Evolutionary conservation across 306 rosid species (phyloP), one percentile per base, ranked within the genome.

Genomic region (Prunus mira): DNA sequence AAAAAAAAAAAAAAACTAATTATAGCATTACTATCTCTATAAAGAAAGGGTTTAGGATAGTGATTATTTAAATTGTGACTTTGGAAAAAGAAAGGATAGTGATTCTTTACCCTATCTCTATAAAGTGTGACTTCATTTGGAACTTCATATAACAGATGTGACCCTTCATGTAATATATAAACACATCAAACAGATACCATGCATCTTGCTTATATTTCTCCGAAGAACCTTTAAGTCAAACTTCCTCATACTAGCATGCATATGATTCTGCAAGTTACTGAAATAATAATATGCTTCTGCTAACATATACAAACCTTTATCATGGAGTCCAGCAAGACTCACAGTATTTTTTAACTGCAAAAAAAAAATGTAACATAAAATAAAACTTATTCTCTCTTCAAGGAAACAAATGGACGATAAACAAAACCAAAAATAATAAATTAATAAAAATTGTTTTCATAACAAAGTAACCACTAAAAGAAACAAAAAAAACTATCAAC

Each of bases 301-400:
- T 28, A 74, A 49, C 27, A 58, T 41, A 47, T 71, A 76, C 85
- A 82, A 65, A 95, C 99, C 97, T 89, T 95, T 92, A 84, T 95
- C 99, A 76, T 95, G 97, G 82, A 95, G 73, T 76, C 99, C 99
- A 12, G 97, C 97, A 75, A 95, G 91, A 79, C 85, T 81, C 76
- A 80, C 72, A 67, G 80, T 84, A 76, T 92, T 90, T 20, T 76
- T 84, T 66, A 95, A 65, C 99, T 95, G 96, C 71, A 75, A 76
- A 81, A 70, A 77, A 76, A 81, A 30, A 81, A 64, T 30, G 25
- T 34, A 81, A 71, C 63, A 78, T 68, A 49, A 84, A 73, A 65
- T 68, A 49, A 84, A 71, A 65, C 51, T 67, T 32, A 69, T 27
- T 41, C 15, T 34, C 34, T 65, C 83, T 56, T 61, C 66, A 30